A percentile compares a stretch with the other conserved stretches of the same genome.
Evolutionary conservation across 2,329 filamentous ascomycete genomes (phyloP).

Genomic region (Aureobasidium musti): DNA sequence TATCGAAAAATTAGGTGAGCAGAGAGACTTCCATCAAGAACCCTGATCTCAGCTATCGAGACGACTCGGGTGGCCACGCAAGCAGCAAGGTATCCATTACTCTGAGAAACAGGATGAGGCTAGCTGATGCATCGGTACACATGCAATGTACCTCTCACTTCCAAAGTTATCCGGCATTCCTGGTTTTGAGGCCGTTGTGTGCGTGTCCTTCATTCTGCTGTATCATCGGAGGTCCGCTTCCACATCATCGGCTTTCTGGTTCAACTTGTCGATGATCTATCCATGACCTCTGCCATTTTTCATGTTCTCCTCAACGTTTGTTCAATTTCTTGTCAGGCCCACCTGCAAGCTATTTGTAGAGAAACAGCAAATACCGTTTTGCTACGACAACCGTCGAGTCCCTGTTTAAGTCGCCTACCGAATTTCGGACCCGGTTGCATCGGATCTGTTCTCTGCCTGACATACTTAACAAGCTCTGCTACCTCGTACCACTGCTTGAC

Average conservation of each 20-base stretch:
- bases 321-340: neutral
- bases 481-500: neutral
- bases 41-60: neutral
- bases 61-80: neutral
- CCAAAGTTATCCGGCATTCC: neutral
- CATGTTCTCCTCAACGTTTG: neutral
- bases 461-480: neutral
- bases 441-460: slow-evolving; percentile 3
- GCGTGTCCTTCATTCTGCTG: neutral
- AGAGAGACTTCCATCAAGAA: neutral
- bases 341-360: neutral
- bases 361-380: neutral
- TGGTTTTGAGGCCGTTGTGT: neutral
- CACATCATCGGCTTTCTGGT: neutral
- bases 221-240: neutral
- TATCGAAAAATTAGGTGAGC: slow-evolving; percentile 20
- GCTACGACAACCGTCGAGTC: neutral
- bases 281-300: neutral
- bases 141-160: neutral
- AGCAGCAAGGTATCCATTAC: neutral
- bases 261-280: neutral
- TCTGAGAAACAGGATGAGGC: neutral
- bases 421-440: slow-evolving; percentile 14
- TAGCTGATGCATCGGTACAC: neutral
- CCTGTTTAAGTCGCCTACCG: neutral